These are phyloP conservation scores for Plasmodium fragile DNA, from an alignment of 169 alveolate genomes.

Conservation along the genomic window DNA sequence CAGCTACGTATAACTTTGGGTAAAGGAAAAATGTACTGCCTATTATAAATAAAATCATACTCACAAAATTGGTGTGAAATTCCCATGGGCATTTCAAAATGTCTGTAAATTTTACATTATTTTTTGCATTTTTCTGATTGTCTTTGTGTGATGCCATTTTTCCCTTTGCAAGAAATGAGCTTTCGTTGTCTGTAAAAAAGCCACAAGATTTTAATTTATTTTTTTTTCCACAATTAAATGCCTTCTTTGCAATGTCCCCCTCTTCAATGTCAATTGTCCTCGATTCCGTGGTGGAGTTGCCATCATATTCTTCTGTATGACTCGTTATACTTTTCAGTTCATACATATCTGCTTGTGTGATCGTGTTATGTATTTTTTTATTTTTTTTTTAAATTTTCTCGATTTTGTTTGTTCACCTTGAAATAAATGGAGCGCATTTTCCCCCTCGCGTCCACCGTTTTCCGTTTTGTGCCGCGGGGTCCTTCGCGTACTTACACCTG, in stretches of 20 bases:
- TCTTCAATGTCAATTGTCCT: conserved; percentile 14
- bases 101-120: conserved; percentile 3
- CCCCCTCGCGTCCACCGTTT: background rate
- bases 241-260: conserved; percentile 1
- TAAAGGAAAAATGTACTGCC: conserved; percentile 50
- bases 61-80: conserved; percentile 38
- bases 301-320: conserved; percentile 14
- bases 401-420: background rate
- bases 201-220: background rate
- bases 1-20: conserved; percentile 19
- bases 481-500: conserved; percentile 3
- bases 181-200: background rate
- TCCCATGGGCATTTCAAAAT: conserved; percentile 34
- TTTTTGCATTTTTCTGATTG: background rate
- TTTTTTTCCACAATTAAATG: conserved; percentile 9
- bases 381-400: background rate
- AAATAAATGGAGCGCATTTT: conserved; percentile 9
- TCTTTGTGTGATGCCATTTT: background rate
- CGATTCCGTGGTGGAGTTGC: conserved; percentile 20
- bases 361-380: background rate
- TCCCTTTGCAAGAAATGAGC: background rate
- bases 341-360: conserved; percentile 5
- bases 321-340: conserved; percentile 19
- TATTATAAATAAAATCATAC: conserved; percentile 44
- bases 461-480: background rate